phyloP scores from a whole-genome alignment of 129 eudicot species.

The Gnaphalium uliginosum region DNA sequence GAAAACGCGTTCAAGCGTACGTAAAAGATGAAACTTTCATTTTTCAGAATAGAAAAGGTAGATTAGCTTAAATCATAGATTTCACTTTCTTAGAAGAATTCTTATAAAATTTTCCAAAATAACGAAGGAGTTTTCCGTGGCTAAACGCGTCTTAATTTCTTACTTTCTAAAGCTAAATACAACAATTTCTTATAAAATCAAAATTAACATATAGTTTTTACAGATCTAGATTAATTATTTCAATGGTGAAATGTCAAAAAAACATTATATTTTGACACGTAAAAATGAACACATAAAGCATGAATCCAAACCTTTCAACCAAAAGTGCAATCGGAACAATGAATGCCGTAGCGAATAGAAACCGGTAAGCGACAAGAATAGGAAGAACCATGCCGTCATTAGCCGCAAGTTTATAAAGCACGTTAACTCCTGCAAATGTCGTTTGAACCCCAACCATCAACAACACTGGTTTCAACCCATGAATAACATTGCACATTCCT shows the following conservation, averaged over 20 bases:
- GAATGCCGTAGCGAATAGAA: slow-evolving; percentile 46
- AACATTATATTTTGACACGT: background rate
- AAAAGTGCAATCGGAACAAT: slow-evolving; percentile 55
- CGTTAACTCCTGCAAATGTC: slow-evolving; percentile 37
- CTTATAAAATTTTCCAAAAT: too few species aligned
- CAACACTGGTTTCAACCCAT: slow-evolving; percentile 53
- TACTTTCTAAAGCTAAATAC: too few species aligned
- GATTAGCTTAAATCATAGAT: too few species aligned
- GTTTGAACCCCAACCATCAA: slow-evolving; percentile 50
- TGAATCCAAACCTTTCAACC: slow-evolving; percentile 47
- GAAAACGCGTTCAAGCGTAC: too few species aligned
- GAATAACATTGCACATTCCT: slow-evolving; percentile 32
- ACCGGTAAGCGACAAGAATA: slow-evolving; percentile 55
- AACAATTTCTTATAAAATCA: too few species aligned
- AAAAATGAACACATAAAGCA: background rate
- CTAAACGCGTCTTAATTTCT: too few species aligned
- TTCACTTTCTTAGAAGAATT: too few species aligned
- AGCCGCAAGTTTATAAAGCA: slow-evolving; percentile 55
- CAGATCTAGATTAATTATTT: background rate
- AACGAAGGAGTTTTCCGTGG: too few species aligned
- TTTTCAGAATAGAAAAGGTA: too few species aligned
- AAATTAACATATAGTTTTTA: too few species aligned
- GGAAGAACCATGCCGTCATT: slow-evolving; percentile 44
- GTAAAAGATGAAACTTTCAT: too few species aligned
- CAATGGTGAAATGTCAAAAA: background rate